phyloP scores from a whole-genome alignment of 352 stramenopile species.

The Globisporangium yorkense region DNA sequence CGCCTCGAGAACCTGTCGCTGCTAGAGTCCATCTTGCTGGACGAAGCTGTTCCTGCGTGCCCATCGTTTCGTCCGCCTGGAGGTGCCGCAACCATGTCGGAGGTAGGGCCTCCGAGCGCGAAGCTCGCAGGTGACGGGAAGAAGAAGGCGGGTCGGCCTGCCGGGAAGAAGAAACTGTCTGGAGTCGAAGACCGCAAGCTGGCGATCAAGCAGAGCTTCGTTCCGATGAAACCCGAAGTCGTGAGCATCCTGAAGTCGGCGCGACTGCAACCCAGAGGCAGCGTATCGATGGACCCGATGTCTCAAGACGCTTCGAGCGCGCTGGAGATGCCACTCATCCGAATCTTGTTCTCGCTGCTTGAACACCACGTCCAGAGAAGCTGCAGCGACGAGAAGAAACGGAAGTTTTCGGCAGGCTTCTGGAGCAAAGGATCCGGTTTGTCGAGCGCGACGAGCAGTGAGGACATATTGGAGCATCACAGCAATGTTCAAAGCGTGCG shows the following conservation, averaged over 20 bases:
- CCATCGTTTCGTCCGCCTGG: slow-evolving; percentile 28
- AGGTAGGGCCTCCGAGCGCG: background rate
- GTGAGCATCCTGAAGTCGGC: slow-evolving; percentile 29
- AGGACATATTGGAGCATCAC: slow-evolving; percentile 12
- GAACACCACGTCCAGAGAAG: slow-evolving; percentile 12
- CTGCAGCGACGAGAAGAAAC: slow-evolving; percentile 11
- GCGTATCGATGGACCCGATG: slow-evolving; percentile 3
- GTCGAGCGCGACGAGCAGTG: background rate
- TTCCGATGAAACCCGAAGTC: slow-evolving; percentile 23
- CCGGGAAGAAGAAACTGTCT: slow-evolving; percentile 12
- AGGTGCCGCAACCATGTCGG: background rate
- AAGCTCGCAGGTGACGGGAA: slow-evolving; percentile 13
- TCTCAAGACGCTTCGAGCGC: background rate
- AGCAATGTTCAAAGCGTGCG: background rate
- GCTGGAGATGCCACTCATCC: slow-evolving; percentile 12
- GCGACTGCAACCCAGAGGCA: slow-evolving; percentile 4
- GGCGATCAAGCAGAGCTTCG: slow-evolving; percentile 23
- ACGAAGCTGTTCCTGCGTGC: slow-evolving; percentile 23
- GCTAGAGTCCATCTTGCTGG: slow-evolving; percentile 35
- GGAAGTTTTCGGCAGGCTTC: background rate
- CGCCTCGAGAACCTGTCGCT: slow-evolving; percentile 36
- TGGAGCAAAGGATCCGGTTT: slow-evolving; percentile 1
- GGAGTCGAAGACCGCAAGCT: slow-evolving; percentile 15
- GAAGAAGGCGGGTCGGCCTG: slow-evolving; percentile 21
- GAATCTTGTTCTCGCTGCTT: slow-evolving; percentile 15